A percentile compares a stretch with the other conserved stretches of the same genome.
Evolutionary conservation across 768 basidiomycete genomes (phyloP).

Genomic region (Boletus huronensis): DNA sequence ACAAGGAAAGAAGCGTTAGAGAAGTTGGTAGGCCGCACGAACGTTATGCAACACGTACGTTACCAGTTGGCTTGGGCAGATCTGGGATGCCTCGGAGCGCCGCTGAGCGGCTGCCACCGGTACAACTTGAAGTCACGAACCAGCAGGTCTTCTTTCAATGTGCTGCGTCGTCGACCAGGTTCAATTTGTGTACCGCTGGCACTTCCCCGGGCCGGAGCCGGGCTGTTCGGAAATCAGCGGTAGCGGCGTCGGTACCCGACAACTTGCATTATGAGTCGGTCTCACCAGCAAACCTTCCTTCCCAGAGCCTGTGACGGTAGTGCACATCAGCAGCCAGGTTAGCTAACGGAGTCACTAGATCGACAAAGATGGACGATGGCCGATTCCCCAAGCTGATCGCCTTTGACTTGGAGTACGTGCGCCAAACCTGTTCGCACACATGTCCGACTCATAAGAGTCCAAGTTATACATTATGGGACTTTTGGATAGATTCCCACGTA

Average conservation of each 20-base stretch:
- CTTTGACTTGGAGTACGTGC: slow-evolving; percentile 75
- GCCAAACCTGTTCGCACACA: slow-evolving; percentile 2
- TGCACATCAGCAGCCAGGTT: neutral
- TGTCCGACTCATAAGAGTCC: neutral
- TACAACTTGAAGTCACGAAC: too few species aligned
- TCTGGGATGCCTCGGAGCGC: neutral
- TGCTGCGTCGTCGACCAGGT: neutral
- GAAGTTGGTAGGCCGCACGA: too few species aligned
- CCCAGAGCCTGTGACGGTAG: too few species aligned
- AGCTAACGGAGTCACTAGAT: neutral
- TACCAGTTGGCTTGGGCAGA: neutral
- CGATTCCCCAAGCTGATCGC: slow-evolving; percentile 62
- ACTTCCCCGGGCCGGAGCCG: neutral
- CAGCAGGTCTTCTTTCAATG: neutral
- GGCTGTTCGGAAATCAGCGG: neutral
- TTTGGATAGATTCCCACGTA: slow-evolving; percentile 85
- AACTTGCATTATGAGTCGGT: neutral
- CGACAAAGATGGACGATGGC: slow-evolving; percentile 16
- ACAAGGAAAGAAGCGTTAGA: neutral
- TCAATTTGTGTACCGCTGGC: too few species aligned
- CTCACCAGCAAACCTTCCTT: neutral
- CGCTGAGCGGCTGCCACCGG: neutral
- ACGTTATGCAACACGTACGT: neutral
- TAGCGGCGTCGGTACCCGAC: neutral
- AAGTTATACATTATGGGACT: slow-evolving; percentile 83